Percentiles rank a stretch among this genome's conserved stretches.
These are phyloP conservation scores for Rhizopogon vinicolor DNA, from an alignment of 768 basidiomycete species.

Conservation along the genomic window DNA sequence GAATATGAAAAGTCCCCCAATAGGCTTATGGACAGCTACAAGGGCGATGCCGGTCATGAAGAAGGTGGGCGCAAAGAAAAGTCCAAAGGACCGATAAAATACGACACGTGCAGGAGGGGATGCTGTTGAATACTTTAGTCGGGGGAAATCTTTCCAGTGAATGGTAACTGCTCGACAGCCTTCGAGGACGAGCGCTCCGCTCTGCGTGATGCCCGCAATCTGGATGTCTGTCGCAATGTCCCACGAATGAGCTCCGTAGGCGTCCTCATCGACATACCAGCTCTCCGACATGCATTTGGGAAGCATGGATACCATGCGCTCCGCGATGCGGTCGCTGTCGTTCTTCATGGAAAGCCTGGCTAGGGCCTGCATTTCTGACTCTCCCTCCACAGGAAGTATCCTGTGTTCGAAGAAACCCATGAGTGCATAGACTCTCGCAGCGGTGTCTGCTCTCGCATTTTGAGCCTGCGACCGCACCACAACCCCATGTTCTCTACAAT, in stretches of 20 bases:
- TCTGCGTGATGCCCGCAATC: conserved; percentile 3
- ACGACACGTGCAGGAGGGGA: conserved; percentile 1
- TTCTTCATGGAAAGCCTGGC: conserved; percentile 15
- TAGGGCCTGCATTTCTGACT: conserved; percentile 10
- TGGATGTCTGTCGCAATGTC: conserved; percentile 4
- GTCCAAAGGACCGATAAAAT: conserved; percentile 2
- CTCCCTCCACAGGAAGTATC: conserved; percentile 9
- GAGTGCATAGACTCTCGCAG: conserved; percentile 12
- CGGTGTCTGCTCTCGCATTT: neutral
- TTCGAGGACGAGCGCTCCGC: conserved; percentile 4
- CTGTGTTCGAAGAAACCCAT: conserved; percentile 17
- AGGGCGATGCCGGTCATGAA: neutral
- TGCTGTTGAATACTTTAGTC: conserved; percentile 2
- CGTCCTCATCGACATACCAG: conserved; percentile 14
- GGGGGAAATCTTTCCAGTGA: conserved; percentile 8
- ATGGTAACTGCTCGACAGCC: conserved; percentile 4
- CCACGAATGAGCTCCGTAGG: conserved; percentile 9
- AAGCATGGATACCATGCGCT: conserved; percentile 15
- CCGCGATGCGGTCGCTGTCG: conserved; percentile 14
- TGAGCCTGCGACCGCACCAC: too few species aligned
- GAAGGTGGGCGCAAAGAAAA: neutral
- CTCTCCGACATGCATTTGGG: conserved; percentile 2
- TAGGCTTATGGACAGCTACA: neutral
- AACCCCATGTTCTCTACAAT: too few species aligned
- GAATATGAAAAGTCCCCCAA: neutral